Evolutionary conservation across 73 alveolate genomes (phyloP), one percentile per base, ranked within the genome.

Genomic region (Blepharisma japonicum): DNA sequence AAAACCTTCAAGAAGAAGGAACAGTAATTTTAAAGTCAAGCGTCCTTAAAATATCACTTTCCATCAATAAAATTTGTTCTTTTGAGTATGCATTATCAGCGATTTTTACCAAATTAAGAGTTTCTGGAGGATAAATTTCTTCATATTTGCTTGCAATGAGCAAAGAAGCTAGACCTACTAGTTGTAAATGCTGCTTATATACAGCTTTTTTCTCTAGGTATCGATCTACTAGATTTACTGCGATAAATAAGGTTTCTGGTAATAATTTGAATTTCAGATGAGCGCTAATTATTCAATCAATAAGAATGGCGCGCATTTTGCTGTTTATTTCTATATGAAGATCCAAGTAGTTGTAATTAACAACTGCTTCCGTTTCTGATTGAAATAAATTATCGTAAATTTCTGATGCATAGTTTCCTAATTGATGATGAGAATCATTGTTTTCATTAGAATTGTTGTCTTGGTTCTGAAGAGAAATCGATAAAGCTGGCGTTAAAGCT

Each of bases 71-170:
- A 23, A 96, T 91, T 77, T 89, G 87, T 51, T 96, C 96, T 81
- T 89, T 94, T 6, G 93, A 81, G 55, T 89, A 94, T 27, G 98
- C 91, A 86, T 89, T 89, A 81, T 89, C 92, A 83, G 80, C 82
- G 45, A 82, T 89, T 81, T 71, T 82, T 18, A 84, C 87, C 38
- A 84, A 68, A 54, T 84, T 87, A 32, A 66, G 55, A 21, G 78
- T 82, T 67, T 84, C 87, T 46, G 91, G 91, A 39, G 88, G 83
- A 61, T 84, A 84, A 0, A 91, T 91, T 89, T 91, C 97, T 80
- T 91, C 94, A 79, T 91, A 92, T 68, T 91, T 91, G 23, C 96
- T 81, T 6, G 97, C 97, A 53, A 91, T 91, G 56, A 91, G 80
- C 51, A 91, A 77, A 0, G 97, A 80, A 27, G 97, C 83, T 0